Percentiles rank a stretch among this genome's conserved stretches.
These are phyloP conservation scores for Diaporthe amygdali DNA, from an alignment of 2,329 filamentous ascomycete species.

Conservation along the genomic window DNA sequence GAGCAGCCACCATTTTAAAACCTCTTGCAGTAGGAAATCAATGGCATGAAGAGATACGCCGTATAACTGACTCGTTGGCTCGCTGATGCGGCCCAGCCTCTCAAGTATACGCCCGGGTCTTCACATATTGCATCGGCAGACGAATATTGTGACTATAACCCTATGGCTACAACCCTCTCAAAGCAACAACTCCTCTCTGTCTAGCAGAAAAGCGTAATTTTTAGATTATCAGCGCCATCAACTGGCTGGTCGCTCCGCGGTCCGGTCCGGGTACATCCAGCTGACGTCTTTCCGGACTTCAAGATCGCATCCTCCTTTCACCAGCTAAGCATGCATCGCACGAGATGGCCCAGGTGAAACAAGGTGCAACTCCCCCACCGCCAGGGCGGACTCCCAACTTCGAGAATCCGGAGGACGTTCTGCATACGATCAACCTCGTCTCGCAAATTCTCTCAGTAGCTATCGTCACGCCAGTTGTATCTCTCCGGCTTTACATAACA, in stretches of 20 bases:
- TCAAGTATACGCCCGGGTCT: background rate
- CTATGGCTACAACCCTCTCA: background rate
- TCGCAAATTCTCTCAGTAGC: conserved; percentile 10
- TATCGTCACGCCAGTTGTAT: conserved; percentile 8
- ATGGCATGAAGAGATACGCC: background rate
- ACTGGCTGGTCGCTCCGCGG: background rate
- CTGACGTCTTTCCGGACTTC: background rate
- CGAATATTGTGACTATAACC: too few relatives aligned
- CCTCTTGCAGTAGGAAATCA: background rate
- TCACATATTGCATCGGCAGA: background rate
- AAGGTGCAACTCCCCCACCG: conserved; percentile 18
- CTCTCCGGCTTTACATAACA: conserved; percentile 4
- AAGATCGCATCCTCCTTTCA: background rate
- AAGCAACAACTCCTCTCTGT: background rate
- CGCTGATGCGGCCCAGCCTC: background rate
- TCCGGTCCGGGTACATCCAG: background rate
- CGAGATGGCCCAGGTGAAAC: background rate
- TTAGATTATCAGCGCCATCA: background rate
- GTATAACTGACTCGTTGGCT: background rate
- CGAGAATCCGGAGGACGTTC: conserved; percentile 13
- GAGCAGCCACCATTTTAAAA: background rate
- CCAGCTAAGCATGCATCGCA: background rate
- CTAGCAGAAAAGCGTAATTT: background rate
- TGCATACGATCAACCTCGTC: conserved; percentile 19
- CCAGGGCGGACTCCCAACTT: conserved; percentile 6